Evolutionary conservation across 169 alveolate species (phyloP).

Genomic region (Cryptosporidium baileyi): DNA sequence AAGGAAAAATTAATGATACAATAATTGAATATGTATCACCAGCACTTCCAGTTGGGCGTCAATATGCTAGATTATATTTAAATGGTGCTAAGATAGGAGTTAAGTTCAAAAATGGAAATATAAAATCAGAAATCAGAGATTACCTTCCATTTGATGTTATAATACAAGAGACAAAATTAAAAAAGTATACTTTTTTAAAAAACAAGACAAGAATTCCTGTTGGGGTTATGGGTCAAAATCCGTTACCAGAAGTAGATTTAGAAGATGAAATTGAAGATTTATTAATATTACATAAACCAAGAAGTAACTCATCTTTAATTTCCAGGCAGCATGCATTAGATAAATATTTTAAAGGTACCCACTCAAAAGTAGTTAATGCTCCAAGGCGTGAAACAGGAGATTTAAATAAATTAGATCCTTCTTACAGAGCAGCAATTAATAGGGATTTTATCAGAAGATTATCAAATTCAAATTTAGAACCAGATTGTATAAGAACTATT

Average conservation of each 20-base stretch:
- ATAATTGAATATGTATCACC: constrained; percentile 50
- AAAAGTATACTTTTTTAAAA: not conserved
- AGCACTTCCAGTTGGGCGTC: constrained; percentile 39
- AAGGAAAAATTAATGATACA: constrained; percentile 24
- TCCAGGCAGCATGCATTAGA: constrained; percentile 30
- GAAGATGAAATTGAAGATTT: constrained; percentile 60
- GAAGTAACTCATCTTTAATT: constrained; percentile 17
- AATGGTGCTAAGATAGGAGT: constrained; percentile 52
- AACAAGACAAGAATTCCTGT: constrained; percentile 30
- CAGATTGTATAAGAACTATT: constrained; percentile 24
- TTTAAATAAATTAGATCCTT: constrained; percentile 26
- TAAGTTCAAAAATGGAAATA: constrained; percentile 35
- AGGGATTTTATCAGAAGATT: constrained; percentile 53
- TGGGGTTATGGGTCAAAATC: constrained; percentile 62
- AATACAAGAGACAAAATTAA: not conserved
- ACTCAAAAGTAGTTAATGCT: constrained; percentile 57
- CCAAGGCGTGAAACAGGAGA: constrained; percentile 65
- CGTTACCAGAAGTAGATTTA: constrained; percentile 63
- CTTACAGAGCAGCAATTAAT: constrained; percentile 42
- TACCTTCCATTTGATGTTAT: constrained; percentile 51
- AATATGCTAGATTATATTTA: constrained; percentile 24
- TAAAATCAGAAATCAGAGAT: constrained; percentile 37
- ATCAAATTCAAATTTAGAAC: constrained; percentile 9
- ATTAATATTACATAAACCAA: constrained; percentile 37
- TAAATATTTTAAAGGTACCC: constrained; percentile 27